Evolutionary conservation across 208 protist genomes (phyloP).

Genomic region (Trypanosomatidae sp.): DNA sequence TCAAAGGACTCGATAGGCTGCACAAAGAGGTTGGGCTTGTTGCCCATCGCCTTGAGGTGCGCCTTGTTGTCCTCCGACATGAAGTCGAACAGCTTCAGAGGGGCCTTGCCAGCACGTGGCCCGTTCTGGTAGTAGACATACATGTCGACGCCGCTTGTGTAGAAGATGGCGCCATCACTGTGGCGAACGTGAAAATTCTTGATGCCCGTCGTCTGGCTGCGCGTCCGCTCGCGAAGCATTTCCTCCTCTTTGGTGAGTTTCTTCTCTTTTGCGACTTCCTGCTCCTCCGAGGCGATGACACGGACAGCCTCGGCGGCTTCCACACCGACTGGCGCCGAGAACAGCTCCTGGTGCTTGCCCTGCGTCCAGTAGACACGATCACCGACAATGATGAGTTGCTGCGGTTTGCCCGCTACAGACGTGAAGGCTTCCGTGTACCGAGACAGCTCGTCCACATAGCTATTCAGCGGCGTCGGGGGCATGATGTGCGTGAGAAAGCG

Average conservation of each 20-base stretch:
- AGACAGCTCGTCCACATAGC: conserved; percentile 51
- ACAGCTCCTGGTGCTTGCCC: conserved; percentile 71
- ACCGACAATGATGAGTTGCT: conserved; percentile 52
- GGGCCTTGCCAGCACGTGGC: conserved; percentile 31
- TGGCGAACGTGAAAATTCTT: conserved; percentile 50
- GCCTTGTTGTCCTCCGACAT: conserved; percentile 35
- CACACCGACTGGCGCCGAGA: conserved; percentile 27
- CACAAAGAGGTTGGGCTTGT: conserved; percentile 61
- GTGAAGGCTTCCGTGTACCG: conserved; percentile 32
- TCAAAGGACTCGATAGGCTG: conserved; percentile 29
- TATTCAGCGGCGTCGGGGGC: conserved; percentile 18
- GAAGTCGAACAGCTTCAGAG: conserved; percentile 67
- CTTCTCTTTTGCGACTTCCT: conserved; percentile 4
- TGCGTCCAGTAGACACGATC: conserved; percentile 81
- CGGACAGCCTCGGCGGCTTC: conserved; percentile 11
- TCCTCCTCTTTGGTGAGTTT: conserved; percentile 78
- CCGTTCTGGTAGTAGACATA: conserved; percentile 66
- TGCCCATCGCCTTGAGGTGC: conserved; percentile 34
- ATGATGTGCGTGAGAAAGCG: background rate
- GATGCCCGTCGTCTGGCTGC: conserved; percentile 64
- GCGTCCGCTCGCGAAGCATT: conserved; percentile 76
- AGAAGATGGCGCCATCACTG: conserved; percentile 64
- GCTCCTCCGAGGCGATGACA: conserved; percentile 23
- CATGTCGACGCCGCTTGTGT: conserved; percentile 50
- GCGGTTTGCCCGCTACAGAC: conserved; percentile 49